Evolutionary conservation across 371 early-diverging fungal species (phyloP).

Genomic region (Mortierella sp.): DNA sequence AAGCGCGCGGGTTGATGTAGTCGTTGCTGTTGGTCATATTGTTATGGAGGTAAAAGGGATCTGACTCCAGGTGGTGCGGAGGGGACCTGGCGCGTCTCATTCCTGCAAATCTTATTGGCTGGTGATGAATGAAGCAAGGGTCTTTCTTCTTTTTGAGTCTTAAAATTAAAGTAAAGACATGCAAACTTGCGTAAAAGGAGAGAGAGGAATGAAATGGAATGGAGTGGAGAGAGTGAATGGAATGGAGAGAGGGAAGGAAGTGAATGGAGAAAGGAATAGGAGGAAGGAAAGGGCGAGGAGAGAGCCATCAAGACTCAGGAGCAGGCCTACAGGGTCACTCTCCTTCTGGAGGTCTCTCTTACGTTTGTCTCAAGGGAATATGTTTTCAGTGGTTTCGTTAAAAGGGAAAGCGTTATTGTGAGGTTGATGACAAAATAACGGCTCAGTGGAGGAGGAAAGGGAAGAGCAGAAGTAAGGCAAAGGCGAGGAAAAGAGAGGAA

Average conservation of each 20-base stretch:
- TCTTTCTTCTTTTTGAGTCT: neutral
- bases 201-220: neutral
- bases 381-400: neutral
- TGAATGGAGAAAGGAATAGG: neutral
- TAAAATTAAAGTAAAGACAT: neutral
- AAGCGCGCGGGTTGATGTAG: neutral
- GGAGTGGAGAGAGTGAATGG: neutral
- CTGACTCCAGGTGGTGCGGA: neutral
- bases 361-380: neutral
- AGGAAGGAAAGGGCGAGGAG: neutral
- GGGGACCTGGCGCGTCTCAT: slow-evolving; percentile 13
- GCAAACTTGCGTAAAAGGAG: neutral
- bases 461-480: neutral
- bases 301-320: neutral
- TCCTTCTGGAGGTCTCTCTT: neutral
- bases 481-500: neutral
- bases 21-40: no score
- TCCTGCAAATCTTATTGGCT: slow-evolving; percentile 14
- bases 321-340: neutral
- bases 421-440: neutral
- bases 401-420: neutral
- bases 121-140: neutral
- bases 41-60: neutral
- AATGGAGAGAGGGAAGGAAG: neutral
- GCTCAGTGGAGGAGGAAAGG: neutral